Percentiles rank a stretch among this genome's conserved stretches.
Evolutionary conservation across 495 filamentous ascomycete species (phyloP).

Genomic region (Rhypophila decipiens): DNA sequence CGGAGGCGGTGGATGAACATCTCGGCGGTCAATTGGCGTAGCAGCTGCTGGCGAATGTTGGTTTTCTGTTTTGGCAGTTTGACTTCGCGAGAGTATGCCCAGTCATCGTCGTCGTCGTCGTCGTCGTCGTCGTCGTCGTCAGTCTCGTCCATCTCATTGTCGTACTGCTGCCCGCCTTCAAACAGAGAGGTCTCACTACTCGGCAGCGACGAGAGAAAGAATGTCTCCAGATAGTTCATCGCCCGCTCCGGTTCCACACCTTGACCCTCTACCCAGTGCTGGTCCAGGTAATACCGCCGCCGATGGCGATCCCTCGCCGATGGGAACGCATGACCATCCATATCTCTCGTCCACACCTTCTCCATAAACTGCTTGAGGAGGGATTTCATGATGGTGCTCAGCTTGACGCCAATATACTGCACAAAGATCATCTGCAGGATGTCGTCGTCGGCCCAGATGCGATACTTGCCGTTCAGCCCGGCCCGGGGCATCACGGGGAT

Average conservation of each 20-base stretch:
- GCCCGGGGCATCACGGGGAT: slow-evolving; percentile 56
- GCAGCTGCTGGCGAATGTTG: slow-evolving; percentile 51
- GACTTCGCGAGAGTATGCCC: slow-evolving; percentile 10
- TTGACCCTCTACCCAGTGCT: neutral
- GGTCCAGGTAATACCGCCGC: neutral
- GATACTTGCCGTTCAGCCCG: slow-evolving; percentile 63
- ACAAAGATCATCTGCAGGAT: slow-evolving; percentile 59
- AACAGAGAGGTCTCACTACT: slow-evolving; percentile 32
- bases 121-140: slow-evolving; percentile 12
- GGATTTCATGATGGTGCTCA: slow-evolving; percentile 46
- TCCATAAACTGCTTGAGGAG: slow-evolving; percentile 29
- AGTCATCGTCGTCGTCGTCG: slow-evolving; percentile 2
- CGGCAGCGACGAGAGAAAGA: slow-evolving; percentile 46
- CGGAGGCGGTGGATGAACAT: slow-evolving; percentile 47
- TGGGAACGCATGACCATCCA: slow-evolving; percentile 7
- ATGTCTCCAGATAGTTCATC: slow-evolving; percentile 16
- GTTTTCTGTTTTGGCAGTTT: neutral
- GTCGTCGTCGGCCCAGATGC: slow-evolving; percentile 64
- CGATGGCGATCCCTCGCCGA: slow-evolving; percentile 10
- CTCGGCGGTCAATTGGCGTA: slow-evolving; percentile 55
- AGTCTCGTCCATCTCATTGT: slow-evolving; percentile 14
- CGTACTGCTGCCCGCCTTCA: slow-evolving; percentile 15
- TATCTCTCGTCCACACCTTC: slow-evolving; percentile 15
- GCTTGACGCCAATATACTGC: slow-evolving; percentile 55
- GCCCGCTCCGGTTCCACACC: slow-evolving; percentile 15